Percentiles rank a stretch among this genome's conserved stretches.
Evolutionary conservation across 768 basidiomycete species (phyloP).

Genomic region (Xerocomellus intermedius): DNA sequence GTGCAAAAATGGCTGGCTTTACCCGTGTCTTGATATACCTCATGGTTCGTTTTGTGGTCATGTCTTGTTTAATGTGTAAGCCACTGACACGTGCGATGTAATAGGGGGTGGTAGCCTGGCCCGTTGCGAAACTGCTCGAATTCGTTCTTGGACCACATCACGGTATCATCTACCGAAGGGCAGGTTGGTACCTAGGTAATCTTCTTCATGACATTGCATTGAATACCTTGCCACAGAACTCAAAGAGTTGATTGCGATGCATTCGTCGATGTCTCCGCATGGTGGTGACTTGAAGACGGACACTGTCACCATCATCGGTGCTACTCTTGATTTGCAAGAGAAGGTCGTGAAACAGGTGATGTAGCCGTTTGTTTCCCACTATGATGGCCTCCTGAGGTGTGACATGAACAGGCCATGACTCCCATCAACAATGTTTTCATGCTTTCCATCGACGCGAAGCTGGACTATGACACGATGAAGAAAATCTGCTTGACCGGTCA

Average conservation of each 20-base stretch:
- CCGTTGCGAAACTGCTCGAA: conserved; percentile 80
- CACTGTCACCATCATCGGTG: conserved; percentile 87
- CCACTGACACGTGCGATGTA: background rate
- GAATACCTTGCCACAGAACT: conserved; percentile 47
- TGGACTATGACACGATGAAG: conserved; percentile 79
- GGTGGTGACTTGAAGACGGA: conserved; percentile 86
- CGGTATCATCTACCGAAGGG: conserved; percentile 86
- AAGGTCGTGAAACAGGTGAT: conserved; percentile 71
- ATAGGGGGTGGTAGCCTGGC: conserved; percentile 78
- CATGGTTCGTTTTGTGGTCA: conserved; percentile 42
- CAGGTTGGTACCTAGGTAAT: conserved; percentile 36
- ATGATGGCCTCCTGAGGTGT: background rate
- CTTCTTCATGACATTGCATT: background rate
- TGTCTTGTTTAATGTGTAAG: background rate
- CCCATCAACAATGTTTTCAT: conserved; percentile 80
- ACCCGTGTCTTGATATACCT: conserved; percentile 66
- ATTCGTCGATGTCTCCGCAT: conserved; percentile 65
- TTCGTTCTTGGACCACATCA: conserved; percentile 78
- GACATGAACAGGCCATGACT: conserved; percentile 64
- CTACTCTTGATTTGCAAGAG: conserved; percentile 84
- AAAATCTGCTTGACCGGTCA: conserved; percentile 78
- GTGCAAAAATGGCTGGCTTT: conserved; percentile 79
- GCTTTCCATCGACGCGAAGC: conserved; percentile 79
- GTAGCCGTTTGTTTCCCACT: background rate
- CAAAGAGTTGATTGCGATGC: conserved; percentile 89